Base-by-base conservation (phyloP, 2,329 filamentous ascomycete species). In the Alternaria sp. region DNA sequence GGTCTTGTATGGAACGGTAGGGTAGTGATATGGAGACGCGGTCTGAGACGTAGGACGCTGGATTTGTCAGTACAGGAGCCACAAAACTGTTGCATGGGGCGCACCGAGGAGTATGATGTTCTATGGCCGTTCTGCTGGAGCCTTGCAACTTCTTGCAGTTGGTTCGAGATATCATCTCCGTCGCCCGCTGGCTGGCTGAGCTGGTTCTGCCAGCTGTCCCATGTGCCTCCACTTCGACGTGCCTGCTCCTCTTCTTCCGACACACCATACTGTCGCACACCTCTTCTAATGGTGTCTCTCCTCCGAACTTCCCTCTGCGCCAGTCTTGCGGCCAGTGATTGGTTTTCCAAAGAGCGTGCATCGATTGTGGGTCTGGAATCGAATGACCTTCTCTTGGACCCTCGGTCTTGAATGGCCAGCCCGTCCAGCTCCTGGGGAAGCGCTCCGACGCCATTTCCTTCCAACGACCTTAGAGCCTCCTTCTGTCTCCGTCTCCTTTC, bases 191-290 rank as follows among this genome's bases (percentile, higher is more conserved):
- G 64, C 44, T 66, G 61, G 16, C 61, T 62, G 18, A 73, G 53
- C 6, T 81, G 79, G 46, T 79, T 76, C 62, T 85, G 84, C 84
- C 84, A 86, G 42, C 82, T 79, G 36, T 82, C 82, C 85, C 84
- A 86, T 22, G 84, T 68, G 6, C 84, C 85, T 12, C 81, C 84
- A 18, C 80, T 79, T 9, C 88, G 82, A 41, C 87, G 84, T 52
- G 81, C 80, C 58, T 84, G 83, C 63, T 89, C 86, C 61, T 88
- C 85, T 54, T 87, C 84, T 49, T 84, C 82, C 0, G 84, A 81
- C 2, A 88, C 81, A 0, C 85, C 87, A 26, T 86, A 84, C 65
- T 87, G 84, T 32, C 85, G 83, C 26, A 84, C 86, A 11, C 84
- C 85, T 64, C 81, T 85, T 61, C 68, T 63, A 18, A 71, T 71